A percentile compares a stretch with the other conserved stretches of the same genome.
Evolutionary conservation across 257 asterid species (phyloP).

Genomic region (Solanum piurae): DNA sequence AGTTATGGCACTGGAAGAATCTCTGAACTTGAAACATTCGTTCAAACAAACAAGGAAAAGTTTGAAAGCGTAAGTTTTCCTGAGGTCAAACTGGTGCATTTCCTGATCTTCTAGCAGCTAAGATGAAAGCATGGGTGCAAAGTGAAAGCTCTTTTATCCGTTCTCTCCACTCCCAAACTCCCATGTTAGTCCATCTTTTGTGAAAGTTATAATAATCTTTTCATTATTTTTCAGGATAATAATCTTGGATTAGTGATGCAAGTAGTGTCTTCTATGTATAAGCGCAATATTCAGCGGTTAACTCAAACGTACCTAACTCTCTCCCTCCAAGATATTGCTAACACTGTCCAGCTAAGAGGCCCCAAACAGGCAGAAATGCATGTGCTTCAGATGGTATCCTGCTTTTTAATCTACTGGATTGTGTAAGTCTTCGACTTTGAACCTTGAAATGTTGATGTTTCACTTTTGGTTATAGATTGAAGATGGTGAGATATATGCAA

Average conservation of each 20-base stretch:
- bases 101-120: background rate
- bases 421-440: background rate
- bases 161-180: background rate
- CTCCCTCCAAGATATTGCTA: conserved; percentile 94
- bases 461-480: conserved; percentile 47
- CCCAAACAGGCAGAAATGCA: conserved; percentile 98
- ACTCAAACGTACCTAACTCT: conserved; percentile 95
- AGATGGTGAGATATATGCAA: conserved; percentile 89
- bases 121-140: background rate
- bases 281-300: conserved; percentile 92
- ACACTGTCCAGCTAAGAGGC: conserved; percentile 55
- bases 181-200: background rate
- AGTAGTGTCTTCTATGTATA: conserved; percentile 88
- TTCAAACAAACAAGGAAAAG: conserved; percentile 55
- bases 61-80: conserved; percentile 62
- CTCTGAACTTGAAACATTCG: conserved; percentile 57
- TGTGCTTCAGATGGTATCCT: conserved; percentile 87
- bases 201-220: background rate
- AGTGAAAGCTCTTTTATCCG: background rate
- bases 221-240: conserved; percentile 51
- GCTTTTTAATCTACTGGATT: background rate
- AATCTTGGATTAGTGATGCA: conserved; percentile 94
- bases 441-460: background rate
- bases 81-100: background rate
- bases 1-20: conserved; percentile 65